Base-by-base conservation (phyloP, 1,139 yeast genomes). In the Wickerhamomyces sp. region DNA sequence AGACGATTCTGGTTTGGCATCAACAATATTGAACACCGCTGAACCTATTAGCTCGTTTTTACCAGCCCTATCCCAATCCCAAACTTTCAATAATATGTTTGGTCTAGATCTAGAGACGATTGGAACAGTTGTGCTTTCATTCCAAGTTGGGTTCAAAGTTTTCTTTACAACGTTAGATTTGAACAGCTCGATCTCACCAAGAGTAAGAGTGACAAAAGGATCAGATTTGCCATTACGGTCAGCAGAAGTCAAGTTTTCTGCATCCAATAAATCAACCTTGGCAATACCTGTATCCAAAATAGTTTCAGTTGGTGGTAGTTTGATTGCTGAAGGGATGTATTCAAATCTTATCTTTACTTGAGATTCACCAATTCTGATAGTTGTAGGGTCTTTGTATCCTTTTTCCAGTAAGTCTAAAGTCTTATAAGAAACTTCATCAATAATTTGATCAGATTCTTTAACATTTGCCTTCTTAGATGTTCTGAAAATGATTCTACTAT, bases 51-150 rank as follows among this genome's bases (percentile, higher is more conserved):
- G 59, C 51, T 77, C 83, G 56, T 81, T 78, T 38, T 71, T 74
- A 47, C 85, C 89, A 22, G 88, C 74, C 54, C 80, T 70, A 61
- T 84, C 92, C 92, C 92, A 84, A 60, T 84, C 94, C 53, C 64
- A 76, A 13, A 81, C 76, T 39, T 72, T 73, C 31, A 81, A 51
- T 32, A 61, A 46, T 22, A 81, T 55, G 19, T 65, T 52, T 36
- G 74, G 69, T 57, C 84, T 74, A 1, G 78, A 65, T 59, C 87
- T 76, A 0, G 92, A 81, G 24, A 74, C 67, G 45, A 84, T 60
- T 14, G 83, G 79, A 52, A 83, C 61, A n/a, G 68, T 71, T 17
- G 71, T 64, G 4, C 64, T 56, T 52, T 82, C 90, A 55, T 82
- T 79, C 86, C 88, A 84, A 6, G 67, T 66, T 24, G 94, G 94